Base-by-base conservation (phyloP, 2,329 filamentous ascomycete genomes). In the Dactylonectria estremocensis region DNA sequence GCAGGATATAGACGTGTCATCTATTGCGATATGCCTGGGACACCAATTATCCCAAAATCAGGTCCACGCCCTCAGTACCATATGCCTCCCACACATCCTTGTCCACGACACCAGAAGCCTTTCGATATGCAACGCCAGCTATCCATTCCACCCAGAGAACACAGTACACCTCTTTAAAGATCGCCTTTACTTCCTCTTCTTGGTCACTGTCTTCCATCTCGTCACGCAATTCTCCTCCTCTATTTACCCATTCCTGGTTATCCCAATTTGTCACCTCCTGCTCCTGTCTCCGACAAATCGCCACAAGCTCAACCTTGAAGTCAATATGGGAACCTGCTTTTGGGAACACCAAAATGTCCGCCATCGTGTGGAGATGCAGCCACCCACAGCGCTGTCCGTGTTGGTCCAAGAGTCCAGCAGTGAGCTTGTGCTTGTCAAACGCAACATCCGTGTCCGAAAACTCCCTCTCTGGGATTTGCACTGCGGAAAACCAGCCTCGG, bases 81-180 rank as follows among this genome's bases (percentile, higher is more conserved):
- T 50, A 16, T 31, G 9, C 4, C 8, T 50, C 48, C 48, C 48
- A 50, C 13, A n/a, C 20, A 13, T 50, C 18, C 48, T 50, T 28
- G 6, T 28, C 20, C 20, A 50, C 24, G 16, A 14, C 9, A 11
- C 48, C 48, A 14, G 48, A 50, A 22, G 48, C 48, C 48, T 31
- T 50, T 22, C 48, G 48, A 24, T 50, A 50, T 31, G 48, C 48
- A 24, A 50, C 48, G 18, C 48, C 48, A 28, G 20, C 48, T 10
- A 24, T n/a, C 48, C 48, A 50, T 20, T 31, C 20, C 10, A 50
- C 24, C 48, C 48, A 50, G 4, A 50, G 48, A 5, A 50, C 48
- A n/a, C 20, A 50, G 24, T 50, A 50, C 10, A 16, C 22, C 5
- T 50, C 46, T 28, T 50, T 28, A 22, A 22, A 50, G 16, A 4